A percentile compares a stretch with the other conserved stretches of the same genome.
These are phyloP conservation scores for Oryza rufipogon DNA, from an alignment of 176 grass and related monocot species.

Conservation along the genomic window DNA sequence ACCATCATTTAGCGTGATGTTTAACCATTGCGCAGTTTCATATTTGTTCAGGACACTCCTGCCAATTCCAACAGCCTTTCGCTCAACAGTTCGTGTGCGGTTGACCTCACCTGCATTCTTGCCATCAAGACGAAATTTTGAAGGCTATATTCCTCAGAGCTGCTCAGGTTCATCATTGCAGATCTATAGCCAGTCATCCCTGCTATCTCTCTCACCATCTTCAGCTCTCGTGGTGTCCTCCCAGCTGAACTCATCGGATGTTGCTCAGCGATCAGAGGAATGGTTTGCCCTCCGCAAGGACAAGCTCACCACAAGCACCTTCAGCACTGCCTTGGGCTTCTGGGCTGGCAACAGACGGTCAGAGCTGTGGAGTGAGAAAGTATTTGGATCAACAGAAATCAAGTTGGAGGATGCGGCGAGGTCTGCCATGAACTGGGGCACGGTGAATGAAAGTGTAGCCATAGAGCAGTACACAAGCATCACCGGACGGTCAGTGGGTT, in stretches of 20 bases:
- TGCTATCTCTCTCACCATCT: slow-evolving; percentile 41
- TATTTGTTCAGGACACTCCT: slow-evolving; percentile 62
- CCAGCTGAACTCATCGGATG: slow-evolving; percentile 61
- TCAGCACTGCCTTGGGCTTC: slow-evolving; percentile 93
- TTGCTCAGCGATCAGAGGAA: slow-evolving; percentile 85
- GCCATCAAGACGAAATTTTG: slow-evolving; percentile 59
- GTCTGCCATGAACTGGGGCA: slow-evolving; percentile 96
- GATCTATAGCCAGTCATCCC: slow-evolving; percentile 48
- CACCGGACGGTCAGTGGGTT: slow-evolving; percentile 67
- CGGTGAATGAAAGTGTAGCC: slow-evolving; percentile 65
- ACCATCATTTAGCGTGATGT: slow-evolving; percentile 30
- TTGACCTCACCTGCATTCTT: slow-evolving; percentile 44
- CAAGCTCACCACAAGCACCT: slow-evolving; percentile 96
- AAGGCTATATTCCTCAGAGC: slow-evolving; percentile 79
- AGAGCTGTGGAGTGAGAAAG: slow-evolving; percentile 92
- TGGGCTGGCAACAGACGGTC: slow-evolving; percentile 77
- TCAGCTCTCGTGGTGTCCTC: slow-evolving; percentile 57
- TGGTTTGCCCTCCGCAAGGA: slow-evolving; percentile 98
- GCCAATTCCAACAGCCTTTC: slow-evolving; percentile 34
- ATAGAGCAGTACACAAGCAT: slow-evolving; percentile 87
- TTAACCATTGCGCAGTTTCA: slow-evolving; percentile 63
- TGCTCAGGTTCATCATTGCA: slow-evolving; percentile 60
- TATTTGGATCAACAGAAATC: slow-evolving; percentile 60
- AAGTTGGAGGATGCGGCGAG: slow-evolving; percentile 55
- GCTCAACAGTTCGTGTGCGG: slow-evolving; percentile 29